Conservation (phyloP, 73 alveolate species). For the Symbiodinium natans region DNA sequence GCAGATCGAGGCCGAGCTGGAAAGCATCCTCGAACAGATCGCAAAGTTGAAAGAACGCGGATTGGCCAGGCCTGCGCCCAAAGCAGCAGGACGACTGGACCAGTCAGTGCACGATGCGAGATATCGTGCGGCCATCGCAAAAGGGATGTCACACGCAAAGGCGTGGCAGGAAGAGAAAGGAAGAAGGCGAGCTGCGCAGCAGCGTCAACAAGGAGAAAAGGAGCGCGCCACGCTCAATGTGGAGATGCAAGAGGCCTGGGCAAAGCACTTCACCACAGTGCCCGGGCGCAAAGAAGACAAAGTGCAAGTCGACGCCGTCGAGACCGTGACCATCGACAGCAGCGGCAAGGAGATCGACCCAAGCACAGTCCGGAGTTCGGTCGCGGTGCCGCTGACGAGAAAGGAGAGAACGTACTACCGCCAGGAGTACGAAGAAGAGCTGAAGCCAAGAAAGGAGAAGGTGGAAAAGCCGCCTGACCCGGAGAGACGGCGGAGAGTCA, state of each 20-base stretch:
- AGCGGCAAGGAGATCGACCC: not conserved
- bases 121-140: not conserved
- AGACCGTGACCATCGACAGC: not conserved
- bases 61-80: not conserved
- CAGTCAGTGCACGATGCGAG: not conserved
- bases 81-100: not conserved
- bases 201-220: too few relatives aligned
- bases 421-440: too few relatives aligned
- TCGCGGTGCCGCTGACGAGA: not conserved
- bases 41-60: not conserved
- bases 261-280: not conserved
- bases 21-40: not conserved
- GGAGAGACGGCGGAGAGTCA: not conserved
- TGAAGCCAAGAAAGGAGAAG: not conserved
- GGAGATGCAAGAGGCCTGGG: not conserved
- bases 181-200: too few relatives aligned
- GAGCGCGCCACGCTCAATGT: not conserved
- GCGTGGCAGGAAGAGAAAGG: not conserved
- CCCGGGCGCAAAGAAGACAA: not conserved
- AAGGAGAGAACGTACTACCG: too few relatives aligned
- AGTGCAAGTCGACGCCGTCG: not conserved
- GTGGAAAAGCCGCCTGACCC: not conserved
- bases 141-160: not conserved
- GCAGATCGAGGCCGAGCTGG: slow-evolving; percentile 15
- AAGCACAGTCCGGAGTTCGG: not conserved